Evolutionary conservation across 768 basidiomycete genomes (phyloP).

Genomic region (Lentinula raphanica): DNA sequence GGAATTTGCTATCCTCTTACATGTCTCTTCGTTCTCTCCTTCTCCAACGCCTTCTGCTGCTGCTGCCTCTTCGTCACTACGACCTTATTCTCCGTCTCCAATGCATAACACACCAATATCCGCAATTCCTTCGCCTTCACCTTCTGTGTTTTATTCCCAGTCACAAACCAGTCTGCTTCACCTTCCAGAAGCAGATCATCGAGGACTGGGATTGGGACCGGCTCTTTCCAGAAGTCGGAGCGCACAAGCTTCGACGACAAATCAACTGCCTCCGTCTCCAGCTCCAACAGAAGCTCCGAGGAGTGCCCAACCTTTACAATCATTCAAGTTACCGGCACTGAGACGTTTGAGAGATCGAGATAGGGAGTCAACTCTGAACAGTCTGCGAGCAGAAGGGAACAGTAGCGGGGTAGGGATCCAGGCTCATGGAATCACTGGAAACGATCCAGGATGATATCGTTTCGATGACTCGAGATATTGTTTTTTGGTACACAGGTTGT

Average conservation of each 20-base stretch:
- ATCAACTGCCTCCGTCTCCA: slow-evolving; percentile 25
- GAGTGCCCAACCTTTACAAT: slow-evolving; percentile 49
- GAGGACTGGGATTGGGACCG: slow-evolving; percentile 30
- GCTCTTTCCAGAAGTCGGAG: slow-evolving; percentile 59
- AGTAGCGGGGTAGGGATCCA: background rate
- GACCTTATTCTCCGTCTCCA: slow-evolving; percentile 60
- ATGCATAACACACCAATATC: slow-evolving; percentile 31
- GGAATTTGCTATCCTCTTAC: slow-evolving; percentile 81
- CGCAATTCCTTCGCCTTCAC: background rate
- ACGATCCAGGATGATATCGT: slow-evolving; percentile 14
- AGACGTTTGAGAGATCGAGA: slow-evolving; percentile 9
- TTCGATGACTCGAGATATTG: background rate
- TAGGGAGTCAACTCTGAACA: background rate
- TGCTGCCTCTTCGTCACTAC: slow-evolving; percentile 15
- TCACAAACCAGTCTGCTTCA: slow-evolving; percentile 17
- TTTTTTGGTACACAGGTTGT: slow-evolving; percentile 1
- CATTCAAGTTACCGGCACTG: slow-evolving; percentile 34
- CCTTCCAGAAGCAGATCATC: slow-evolving; percentile 37
- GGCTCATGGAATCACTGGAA: background rate
- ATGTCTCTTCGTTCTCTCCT: slow-evolving; percentile 77
- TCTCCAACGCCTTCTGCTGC: slow-evolving; percentile 30
- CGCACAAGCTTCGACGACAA: slow-evolving; percentile 42
- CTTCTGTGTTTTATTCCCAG: background rate
- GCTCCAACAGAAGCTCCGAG: slow-evolving; percentile 39
- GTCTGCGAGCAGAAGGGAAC: background rate